Conservation (phyloP, 305 asterid genomes). For the Fraxinus angustifolia region DNA sequence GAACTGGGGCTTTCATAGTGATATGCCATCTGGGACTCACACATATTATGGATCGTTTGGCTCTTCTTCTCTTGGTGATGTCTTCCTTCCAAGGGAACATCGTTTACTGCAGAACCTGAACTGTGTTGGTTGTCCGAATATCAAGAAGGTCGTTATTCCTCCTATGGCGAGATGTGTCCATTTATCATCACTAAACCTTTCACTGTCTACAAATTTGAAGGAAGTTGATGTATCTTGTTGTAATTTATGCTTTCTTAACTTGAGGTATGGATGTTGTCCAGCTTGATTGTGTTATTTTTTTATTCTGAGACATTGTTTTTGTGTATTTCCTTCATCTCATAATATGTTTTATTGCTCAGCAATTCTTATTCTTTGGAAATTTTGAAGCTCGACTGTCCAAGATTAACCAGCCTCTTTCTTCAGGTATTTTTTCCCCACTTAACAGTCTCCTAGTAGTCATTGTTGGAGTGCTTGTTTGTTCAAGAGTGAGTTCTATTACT, state of each 20-base stretch:
- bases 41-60: conserved; percentile 21
- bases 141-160: conserved; percentile 85
- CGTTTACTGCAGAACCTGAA: conserved; percentile 78
- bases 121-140: conserved; percentile 94
- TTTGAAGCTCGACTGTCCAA: conserved; percentile 87
- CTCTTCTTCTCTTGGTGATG: conserved; percentile 27
- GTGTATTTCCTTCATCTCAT: conserved; percentile 8
- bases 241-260: conserved; percentile 72
- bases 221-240: conserved; percentile 84
- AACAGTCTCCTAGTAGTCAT: background rate
- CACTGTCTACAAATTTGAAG: conserved; percentile 80
- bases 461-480: background rate
- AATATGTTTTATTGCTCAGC: conserved; percentile 39
- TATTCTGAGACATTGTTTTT: background rate
- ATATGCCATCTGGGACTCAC: conserved; percentile 30
- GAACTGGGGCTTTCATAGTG: conserved; percentile 64
- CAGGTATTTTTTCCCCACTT: conserved; percentile 53
- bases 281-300: conserved; percentile 12
- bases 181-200: conserved; percentile 79
- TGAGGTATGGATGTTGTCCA: conserved; percentile 59
- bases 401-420: conserved; percentile 87
- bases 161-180: conserved; percentile 66
- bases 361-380: conserved; percentile 84
- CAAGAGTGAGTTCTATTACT: background rate
- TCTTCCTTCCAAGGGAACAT: conserved; percentile 28